Conservation (phyloP, 495 filamentous ascomycete species). For the Podospora bellae-mahoneyi region DNA sequence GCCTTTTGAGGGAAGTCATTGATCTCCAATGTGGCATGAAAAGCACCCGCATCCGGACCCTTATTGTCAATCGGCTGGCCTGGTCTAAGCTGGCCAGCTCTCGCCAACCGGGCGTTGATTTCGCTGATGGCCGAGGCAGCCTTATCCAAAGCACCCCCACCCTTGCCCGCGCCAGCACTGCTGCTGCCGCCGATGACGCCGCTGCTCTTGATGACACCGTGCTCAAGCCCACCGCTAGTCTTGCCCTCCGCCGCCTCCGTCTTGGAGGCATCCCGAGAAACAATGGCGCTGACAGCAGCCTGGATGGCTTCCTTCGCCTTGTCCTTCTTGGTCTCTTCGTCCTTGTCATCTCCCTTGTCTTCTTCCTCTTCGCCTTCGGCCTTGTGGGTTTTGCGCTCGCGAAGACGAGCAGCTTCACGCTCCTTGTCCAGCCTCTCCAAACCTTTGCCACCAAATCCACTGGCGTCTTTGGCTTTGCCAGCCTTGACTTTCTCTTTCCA, state of each 20-base stretch:
- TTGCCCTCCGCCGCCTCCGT: conserved; percentile 39
- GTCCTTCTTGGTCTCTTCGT: conserved; percentile 55
- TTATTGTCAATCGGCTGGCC: conserved; percentile 98
- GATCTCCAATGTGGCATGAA: conserved; percentile 97
- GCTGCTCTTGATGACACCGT: conserved; percentile 35
- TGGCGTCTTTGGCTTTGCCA: conserved; percentile 82
- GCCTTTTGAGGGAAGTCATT: conserved; percentile 99
- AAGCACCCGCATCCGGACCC: conserved; percentile 93
- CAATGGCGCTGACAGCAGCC: conserved; percentile 55
- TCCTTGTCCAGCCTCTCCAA: conserved; percentile 87
- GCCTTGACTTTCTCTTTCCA: conserved; percentile 88
- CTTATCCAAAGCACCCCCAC: conserved; percentile 74
- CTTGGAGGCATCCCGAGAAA: conserved; percentile 43
- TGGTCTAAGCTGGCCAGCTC: conserved; percentile 77
- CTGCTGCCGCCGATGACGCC: conserved; percentile 48
- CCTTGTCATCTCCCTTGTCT: conserved; percentile 69
- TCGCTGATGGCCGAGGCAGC: conserved; percentile 79
- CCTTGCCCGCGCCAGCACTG: conserved; percentile 40
- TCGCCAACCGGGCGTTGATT: conserved; percentile 82
- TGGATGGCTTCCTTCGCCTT: conserved; percentile 63
- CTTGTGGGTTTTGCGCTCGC: conserved; percentile 85
- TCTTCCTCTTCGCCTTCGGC: conserved; percentile 87
- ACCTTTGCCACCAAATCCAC: conserved; percentile 93
- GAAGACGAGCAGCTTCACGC: conserved; percentile 75
- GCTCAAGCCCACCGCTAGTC: conserved; percentile 53